phyloP scores from a whole-genome alignment of 1,284 basidiomycete genomes.

The Ustilago shanxiensis region DNA sequence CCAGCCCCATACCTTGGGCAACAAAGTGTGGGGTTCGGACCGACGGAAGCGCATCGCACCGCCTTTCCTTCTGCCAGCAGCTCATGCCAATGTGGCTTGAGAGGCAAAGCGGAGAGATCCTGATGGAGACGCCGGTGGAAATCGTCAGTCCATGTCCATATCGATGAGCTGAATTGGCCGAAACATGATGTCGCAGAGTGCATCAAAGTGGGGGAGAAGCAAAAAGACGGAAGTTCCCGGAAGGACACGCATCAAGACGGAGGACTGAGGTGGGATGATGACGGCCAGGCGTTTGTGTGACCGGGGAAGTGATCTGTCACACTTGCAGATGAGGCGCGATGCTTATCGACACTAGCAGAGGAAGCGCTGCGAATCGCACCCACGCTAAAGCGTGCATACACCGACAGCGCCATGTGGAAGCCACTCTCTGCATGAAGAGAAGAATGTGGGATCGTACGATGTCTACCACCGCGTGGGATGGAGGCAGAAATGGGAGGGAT shows the following conservation, averaged over 20 bases:
- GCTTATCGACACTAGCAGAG: too few relatives aligned
- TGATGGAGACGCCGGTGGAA: not conserved
- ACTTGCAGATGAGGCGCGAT: too few relatives aligned
- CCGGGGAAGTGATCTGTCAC: not conserved
- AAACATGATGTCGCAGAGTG: too few relatives aligned
- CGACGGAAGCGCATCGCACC: not conserved
- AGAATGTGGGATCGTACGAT: not conserved
- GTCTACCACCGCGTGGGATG: too few relatives aligned
- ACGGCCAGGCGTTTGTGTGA: not conserved
- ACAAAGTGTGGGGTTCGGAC: not conserved
- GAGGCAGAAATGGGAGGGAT: not conserved
- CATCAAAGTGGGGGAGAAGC: too few relatives aligned
- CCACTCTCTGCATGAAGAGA: not conserved
- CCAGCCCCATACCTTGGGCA: not conserved
- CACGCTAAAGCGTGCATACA: not conserved
- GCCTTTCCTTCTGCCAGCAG: too few relatives aligned
- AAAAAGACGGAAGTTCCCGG: not conserved
- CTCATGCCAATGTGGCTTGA: not conserved
- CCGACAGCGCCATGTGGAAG: constrained; percentile 2
- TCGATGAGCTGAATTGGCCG: not conserved
- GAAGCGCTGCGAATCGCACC: not conserved
- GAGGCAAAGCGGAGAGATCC: not conserved
- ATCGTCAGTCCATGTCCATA: not conserved
- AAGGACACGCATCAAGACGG: not conserved
- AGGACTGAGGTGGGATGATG: not conserved